Conservation (phyloP, 495 filamentous ascomycete species). For the Thozetella sp. region DNA sequence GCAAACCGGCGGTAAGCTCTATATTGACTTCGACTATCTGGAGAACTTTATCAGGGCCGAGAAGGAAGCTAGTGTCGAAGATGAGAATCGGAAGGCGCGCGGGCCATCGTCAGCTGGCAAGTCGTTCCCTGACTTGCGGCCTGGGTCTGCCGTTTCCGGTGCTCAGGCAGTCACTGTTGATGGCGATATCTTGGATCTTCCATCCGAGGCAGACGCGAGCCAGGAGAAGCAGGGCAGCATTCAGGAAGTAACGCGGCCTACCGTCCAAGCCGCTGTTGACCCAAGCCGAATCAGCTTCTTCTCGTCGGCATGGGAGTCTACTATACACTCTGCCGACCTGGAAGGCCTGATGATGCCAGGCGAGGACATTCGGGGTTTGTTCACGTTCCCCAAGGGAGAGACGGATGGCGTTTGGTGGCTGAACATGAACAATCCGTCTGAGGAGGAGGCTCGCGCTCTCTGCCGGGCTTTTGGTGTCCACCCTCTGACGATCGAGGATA, state of each 20-base stretch:
- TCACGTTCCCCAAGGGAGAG: constrained; percentile 69
- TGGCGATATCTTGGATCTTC: constrained; percentile 49
- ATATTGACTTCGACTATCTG: constrained; percentile 86
- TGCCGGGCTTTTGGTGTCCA: constrained; percentile 92
- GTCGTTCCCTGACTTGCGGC: constrained; percentile 65
- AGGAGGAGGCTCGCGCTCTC: constrained; percentile 86
- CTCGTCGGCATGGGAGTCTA: constrained; percentile 88
- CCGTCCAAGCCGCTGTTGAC: constrained; percentile 40
- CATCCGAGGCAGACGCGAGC: constrained; percentile 32
- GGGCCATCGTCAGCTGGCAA: constrained; percentile 37
- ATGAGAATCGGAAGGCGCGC: constrained; percentile 24
- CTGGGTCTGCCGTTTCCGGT: constrained; percentile 13
- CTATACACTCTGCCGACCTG: constrained; percentile 85
- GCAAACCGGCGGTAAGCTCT: constrained; percentile 41
- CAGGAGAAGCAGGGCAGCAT: constrained; percentile 32
- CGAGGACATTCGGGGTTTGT: constrained; percentile 86
- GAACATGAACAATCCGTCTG: constrained; percentile 86
- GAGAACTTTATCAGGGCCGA: constrained; percentile 73
- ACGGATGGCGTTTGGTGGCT: constrained; percentile 91
- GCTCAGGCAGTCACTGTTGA: constrained; percentile 39
- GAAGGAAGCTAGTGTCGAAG: constrained; percentile 44
- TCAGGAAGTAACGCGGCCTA: constrained; percentile 12
- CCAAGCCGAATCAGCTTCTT: constrained; percentile 92
- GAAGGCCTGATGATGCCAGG: constrained; percentile 86
- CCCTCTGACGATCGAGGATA: constrained; percentile 92